Evolutionary conservation across 305 asterid species (phyloP), one percentile per base, ranked within the genome.

Genomic region (Fraxinus paxiana): DNA sequence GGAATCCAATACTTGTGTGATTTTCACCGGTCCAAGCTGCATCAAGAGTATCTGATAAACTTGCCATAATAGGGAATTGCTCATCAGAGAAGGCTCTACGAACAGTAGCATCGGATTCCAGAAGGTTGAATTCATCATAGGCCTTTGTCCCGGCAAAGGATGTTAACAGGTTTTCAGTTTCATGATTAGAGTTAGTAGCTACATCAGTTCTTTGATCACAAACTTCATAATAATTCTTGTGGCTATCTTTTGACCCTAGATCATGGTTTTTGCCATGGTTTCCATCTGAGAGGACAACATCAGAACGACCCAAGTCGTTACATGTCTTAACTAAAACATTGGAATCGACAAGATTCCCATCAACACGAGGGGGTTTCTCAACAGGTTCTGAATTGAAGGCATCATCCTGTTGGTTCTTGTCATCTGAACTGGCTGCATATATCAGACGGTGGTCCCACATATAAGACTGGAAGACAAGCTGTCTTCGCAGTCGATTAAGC

Each of bases 1-100:
- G 80, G 76, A 84, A 80, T 67, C 85, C 89, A 43, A 59, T 48
- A 79, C 59, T 73, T 20, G 93, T 85, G 41, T 84, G 85, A 83
- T 85, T 92, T 90, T 92, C 92, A 34, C 99, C 98, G 12, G 93
- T 94, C 98, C 98, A 96, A 17, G 95, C 98, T 46, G 98, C 98
- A 88, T 96, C 95, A 77, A 96, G 94, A 54, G 98, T 91, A 79
- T 91, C 92, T 20, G 97, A 91, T 88, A 96, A 85, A 87, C 91
- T n/a, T n/a, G n/a, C n/a, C n/a, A n/a, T 26, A 77, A 84, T 86
- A 33, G 98, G 92, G 78, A 87, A 71, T 87, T 92, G 92, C 31
- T 92, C 97, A 43, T 89, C 94, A 30, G 97, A 88, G 73, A 91
- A 90, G 61, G 88, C 92, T 81, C 91, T 87, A 81, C 80, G 91